phyloP scores from a whole-genome alignment of 2,329 filamentous ascomycete species.

The Achaetomium macrosporum region DNA sequence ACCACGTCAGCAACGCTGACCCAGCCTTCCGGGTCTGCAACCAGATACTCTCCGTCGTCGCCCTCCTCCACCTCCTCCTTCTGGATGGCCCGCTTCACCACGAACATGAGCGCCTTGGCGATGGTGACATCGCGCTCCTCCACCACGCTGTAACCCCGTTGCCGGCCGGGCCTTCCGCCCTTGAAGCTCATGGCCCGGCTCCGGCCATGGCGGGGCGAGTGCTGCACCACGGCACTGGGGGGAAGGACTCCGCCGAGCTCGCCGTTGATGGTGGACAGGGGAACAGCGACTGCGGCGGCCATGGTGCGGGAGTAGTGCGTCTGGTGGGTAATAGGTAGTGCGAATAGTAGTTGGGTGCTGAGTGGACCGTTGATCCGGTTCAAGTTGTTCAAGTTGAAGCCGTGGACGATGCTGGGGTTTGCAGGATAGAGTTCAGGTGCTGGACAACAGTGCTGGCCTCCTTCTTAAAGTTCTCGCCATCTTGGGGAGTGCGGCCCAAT shows the following conservation, averaged over 20 bases:
- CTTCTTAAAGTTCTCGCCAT: background rate
- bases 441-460: background rate
- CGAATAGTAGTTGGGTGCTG: background rate
- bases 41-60: conserved; percentile 29
- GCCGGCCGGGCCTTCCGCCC: conserved; percentile 30
- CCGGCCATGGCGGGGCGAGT: conserved; percentile 33
- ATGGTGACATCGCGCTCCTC: conserved; percentile 37
- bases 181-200: conserved; percentile 36
- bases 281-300: conserved; percentile 33
- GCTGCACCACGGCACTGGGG: conserved; percentile 31
- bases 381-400: no score
- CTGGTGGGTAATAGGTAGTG: background rate
- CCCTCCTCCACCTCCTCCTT: conserved; percentile 34
- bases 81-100: conserved; percentile 36
- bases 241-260: conserved; percentile 33
- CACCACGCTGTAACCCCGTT: conserved; percentile 36
- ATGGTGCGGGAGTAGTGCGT: conserved; percentile 19
- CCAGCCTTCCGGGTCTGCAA: conserved; percentile 37
- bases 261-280: conserved; percentile 30
- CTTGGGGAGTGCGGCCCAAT: background rate
- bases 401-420: no score
- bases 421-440: background rate
- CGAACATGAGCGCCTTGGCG: conserved; percentile 37
- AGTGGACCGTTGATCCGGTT: no score
- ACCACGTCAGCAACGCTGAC: conserved; percentile 36